Evolutionary conservation across 306 rosid species (phyloP), one percentile per base, ranked within the genome.

Genomic region (Acacia melanoxylon): DNA sequence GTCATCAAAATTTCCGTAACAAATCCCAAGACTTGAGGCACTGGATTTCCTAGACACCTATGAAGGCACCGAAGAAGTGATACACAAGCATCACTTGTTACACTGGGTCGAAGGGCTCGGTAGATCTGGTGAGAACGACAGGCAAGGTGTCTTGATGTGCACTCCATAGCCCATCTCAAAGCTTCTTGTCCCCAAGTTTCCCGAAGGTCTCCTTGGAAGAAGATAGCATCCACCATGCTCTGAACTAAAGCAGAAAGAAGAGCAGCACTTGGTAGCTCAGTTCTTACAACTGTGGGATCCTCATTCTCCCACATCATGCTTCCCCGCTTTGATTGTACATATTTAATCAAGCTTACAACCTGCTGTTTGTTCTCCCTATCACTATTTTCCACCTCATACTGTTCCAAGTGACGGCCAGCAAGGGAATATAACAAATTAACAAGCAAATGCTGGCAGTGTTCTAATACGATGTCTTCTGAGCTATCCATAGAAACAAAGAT

Each of bases 281-380:
- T 90, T 89, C 91, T 93, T 77, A 96, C 97, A 58, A 96, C 94
- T 10, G 98, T 90, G 49, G 99, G 97, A 82, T 93, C 99, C 87
- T 96, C 98, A 80, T 92, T 96, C 88, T 96, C 99, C 99, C 99
- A 96, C 99, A 96, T 96, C 99, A 96, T 96, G 85, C 98, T 93
- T 88, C 97, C 99, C 82, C 99, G 91, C 86, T 96, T 96, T 77
- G 99, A 96, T 71, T 96, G 99, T 76, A 96, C 98, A 87, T 96
- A 96, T 83, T 96, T 96, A 89, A 96, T 96, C 87, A 96, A 84
- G 89, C 97, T 94, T 78, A 96, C 98, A 82, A 96, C 99, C 88
- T 96, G 99, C 87, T 96, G 99, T 83, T 92, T 96, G 90, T 96
- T 96, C 89, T 96, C 99, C 80, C 99, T 91, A 82, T 96, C 99